A percentile compares a stretch with the other conserved stretches of the same genome.
Evolutionary conservation across 1,284 basidiomycete genomes (phyloP).

Genomic region (Coriolopsis trogii): DNA sequence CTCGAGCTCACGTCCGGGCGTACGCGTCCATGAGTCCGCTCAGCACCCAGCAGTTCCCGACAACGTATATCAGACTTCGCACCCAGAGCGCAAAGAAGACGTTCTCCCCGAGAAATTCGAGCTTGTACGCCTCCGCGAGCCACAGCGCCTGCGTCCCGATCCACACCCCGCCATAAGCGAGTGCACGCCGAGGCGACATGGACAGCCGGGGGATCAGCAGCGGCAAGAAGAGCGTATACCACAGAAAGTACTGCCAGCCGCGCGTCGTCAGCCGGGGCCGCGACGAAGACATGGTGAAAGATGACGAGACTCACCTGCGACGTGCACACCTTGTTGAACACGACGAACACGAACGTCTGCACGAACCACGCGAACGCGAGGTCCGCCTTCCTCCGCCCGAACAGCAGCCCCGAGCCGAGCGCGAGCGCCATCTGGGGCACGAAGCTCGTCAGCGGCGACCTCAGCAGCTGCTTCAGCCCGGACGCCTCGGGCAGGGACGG

Average conservation of each 20-base stretch:
- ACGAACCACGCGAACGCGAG: constrained; percentile 88
- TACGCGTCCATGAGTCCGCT: constrained; percentile 63
- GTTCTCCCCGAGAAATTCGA: constrained; percentile 84
- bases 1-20: not conserved
- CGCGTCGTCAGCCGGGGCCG: not conserved
- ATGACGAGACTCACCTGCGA: constrained; percentile 78
- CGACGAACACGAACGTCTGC: constrained; percentile 89
- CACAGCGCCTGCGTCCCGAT: constrained; percentile 80
- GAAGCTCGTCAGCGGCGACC: constrained; percentile 72
- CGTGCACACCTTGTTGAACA: constrained; percentile 99
- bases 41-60: constrained; percentile 78
- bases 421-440: constrained; percentile 75
- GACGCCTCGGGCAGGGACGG: constrained; percentile 32
- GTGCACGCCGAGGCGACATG: constrained; percentile 49
- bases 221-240: constrained; percentile 94
- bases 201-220: constrained; percentile 72
- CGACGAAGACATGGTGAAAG: not conserved
- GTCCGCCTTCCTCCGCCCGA: constrained; percentile 54
- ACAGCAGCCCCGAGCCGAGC: constrained; percentile 66
- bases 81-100: constrained; percentile 81
- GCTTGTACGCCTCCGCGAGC: constrained; percentile 82
- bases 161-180: constrained; percentile 66
- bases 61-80: constrained; percentile 74
- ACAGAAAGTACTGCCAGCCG: constrained; percentile 86
- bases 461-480: constrained; percentile 47